Evolutionary conservation across 768 basidiomycete genomes (phyloP), one percentile per base, ranked within the genome.

Genomic region (Auricularia sp.): DNA sequence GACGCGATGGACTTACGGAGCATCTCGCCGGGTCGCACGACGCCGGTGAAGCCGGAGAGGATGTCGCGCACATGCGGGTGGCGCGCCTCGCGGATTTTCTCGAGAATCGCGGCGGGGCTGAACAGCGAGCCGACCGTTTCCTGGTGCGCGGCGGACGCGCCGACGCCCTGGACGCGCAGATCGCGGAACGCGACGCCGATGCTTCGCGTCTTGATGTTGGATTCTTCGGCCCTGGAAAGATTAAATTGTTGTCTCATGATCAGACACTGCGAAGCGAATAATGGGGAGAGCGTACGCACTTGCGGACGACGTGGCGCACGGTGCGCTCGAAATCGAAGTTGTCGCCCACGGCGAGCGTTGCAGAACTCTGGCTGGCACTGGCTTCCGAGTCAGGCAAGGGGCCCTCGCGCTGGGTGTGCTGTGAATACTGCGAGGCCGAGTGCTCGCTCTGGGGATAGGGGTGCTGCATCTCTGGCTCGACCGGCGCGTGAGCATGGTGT

Each of bases 21-120:
- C 86, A 87, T 87, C 67, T 87, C 85, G 35, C 87, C 86, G 0
- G 85, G 84, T 18, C 78, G 76, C 36, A 87, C 74, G 12, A 81
- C 76, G 47, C 86, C 86, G 44, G 82, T 80, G 70, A 84, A 85
- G 3, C 80, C 81, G 34, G 69, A 67, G 1, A 87, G 71, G 39
- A 87, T 82, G 59, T 76, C 82, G 23, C 85, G 80, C 1, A 87
- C 72, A 10, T 84, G 82, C 1, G 90, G 87, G 61, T 89, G 84
- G 36, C 84, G 78, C 4, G 77, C 61, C 1, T 75, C 75, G 36
- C 78, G 79, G 1, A 90, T 68, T 3, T 71, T 73, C 36, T 76
- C 73, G 3, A 82, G 3, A 10, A 84, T 70, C 42, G 80, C 72
- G 23, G 76, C 58, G 0, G 84, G 84, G 71, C 88, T 83, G 58